These are phyloP conservation scores for Chaetomium strumarium DNA, from an alignment of 2,329 filamentous ascomycete genomes.

Conservation along the genomic window DNA sequence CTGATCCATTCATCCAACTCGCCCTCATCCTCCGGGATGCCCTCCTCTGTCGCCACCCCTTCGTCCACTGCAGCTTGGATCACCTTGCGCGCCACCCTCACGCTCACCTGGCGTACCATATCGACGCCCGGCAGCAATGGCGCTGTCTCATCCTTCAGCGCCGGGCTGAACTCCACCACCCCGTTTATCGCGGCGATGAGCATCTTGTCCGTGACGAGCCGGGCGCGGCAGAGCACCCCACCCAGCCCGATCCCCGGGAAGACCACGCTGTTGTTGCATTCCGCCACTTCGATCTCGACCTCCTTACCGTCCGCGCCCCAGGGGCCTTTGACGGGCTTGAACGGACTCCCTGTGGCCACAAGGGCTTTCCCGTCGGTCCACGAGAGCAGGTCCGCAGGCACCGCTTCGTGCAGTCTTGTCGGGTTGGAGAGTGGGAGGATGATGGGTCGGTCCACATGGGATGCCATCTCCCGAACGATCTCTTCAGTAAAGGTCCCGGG, in stretches of 20 bases:
- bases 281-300: constrained; percentile 51
- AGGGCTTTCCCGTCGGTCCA: constrained; percentile 77
- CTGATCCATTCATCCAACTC: constrained; percentile 65
- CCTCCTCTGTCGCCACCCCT: constrained; percentile 56
- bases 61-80: constrained; percentile 67
- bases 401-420: constrained; percentile 75
- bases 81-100: constrained; percentile 69
- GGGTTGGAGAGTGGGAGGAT: constrained; percentile 82
- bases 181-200: constrained; percentile 73
- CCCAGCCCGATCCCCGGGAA: constrained; percentile 85
- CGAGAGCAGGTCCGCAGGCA: constrained; percentile 65
- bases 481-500: constrained; percentile 71
- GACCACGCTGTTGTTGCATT: constrained; percentile 84
- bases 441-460: constrained; percentile 65
- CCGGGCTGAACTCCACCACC: constrained; percentile 65
- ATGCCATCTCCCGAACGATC: constrained; percentile 68
- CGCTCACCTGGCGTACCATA: constrained; percentile 67
- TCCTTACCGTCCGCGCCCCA: constrained; percentile 45
- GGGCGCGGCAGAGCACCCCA: constrained; percentile 62
- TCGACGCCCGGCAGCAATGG: constrained; percentile 72
- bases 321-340: constrained; percentile 61
- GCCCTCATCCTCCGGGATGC: constrained; percentile 53
- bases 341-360: constrained; percentile 79
- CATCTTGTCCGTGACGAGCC: constrained; percentile 67
- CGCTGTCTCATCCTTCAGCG: constrained; percentile 53